Evolutionary conservation across 2,329 filamentous ascomycete genomes (phyloP), one percentile per base, ranked within the genome.

Genomic region (Aspergillus amoenus): DNA sequence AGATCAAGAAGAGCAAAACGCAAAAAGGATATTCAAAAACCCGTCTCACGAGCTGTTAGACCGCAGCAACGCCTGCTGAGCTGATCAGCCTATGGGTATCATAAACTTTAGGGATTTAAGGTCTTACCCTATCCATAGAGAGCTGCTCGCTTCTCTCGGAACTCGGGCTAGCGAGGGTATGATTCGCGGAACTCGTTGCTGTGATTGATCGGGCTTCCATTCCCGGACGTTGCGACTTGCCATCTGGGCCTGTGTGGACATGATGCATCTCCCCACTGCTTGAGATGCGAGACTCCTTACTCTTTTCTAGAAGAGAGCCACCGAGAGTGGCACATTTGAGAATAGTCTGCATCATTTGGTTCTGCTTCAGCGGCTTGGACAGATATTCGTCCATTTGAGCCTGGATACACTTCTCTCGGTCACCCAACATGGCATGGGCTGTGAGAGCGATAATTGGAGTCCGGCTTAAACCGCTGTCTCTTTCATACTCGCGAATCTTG

Each of bases 351-450:
- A 97, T 97, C 69, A 97, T 88, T 73, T 96, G 91, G 73, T 96
- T 97, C 71, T 96, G 93, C 75, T 97, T 95, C 60, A 97, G 81
- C 24, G 93, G 93, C 73, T 99, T 99, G 17, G 93, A 96, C 42
- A 99, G 81, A 71, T 99, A 99, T 75, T 99, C 94, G 73, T 99
- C 94, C 94, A 99, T 99, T 78, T 97, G 92, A 9, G 93, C 94
- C 73, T 96, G 91, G 60, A 99, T 95, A 75, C 94, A 99, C 80
- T 96, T 96, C 74, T 99, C 94, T 49, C 94, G 86, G 70, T 99
- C 94, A 63, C 94, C 94, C 80, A 97, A 88, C 94, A 99, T 99
- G 66, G 94, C 94, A 77, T 99, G 94, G 1, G 94, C 94, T 12
- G 94, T 99, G 44, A 99, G 83, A 2, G 94, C 94, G 68, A 99